Conservation (phyloP, 345 rosid species). For the Isatis tinctoria region DNA sequence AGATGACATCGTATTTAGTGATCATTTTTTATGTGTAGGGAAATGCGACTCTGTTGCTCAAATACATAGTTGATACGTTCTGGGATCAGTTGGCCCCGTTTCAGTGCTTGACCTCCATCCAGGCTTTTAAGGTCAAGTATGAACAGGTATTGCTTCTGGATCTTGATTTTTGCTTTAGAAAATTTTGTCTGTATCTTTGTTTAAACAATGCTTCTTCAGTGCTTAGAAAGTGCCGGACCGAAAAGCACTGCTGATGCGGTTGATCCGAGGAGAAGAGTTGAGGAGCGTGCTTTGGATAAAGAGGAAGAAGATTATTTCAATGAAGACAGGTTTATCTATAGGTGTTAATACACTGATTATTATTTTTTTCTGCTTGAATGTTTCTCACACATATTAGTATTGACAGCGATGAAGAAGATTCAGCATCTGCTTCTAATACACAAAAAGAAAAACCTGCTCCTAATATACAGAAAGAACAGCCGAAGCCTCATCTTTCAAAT, state of each 20-base stretch:
- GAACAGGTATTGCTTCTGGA: slow-evolving; percentile 67
- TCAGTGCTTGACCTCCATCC: slow-evolving; percentile 67
- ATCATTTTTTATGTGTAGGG: slow-evolving; percentile 46
- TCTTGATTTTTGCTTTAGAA: background rate
- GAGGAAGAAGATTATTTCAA: slow-evolving; percentile 99
- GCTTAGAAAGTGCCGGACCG: slow-evolving; percentile 63
- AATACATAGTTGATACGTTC: slow-evolving; percentile 73
- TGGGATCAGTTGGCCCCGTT: slow-evolving; percentile 77
- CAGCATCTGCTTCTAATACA: slow-evolving; percentile 64
- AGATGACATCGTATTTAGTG: background rate
- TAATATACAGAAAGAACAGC: slow-evolving; percentile 36
- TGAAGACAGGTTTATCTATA: slow-evolving; percentile 66
- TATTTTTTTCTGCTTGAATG: background rate
- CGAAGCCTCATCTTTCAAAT: slow-evolving; percentile 59
- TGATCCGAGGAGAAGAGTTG: slow-evolving; percentile 64
- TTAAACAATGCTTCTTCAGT: slow-evolving; percentile 45
- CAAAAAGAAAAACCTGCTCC: slow-evolving; percentile 53
- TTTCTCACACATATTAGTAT: slow-evolving; percentile 17
- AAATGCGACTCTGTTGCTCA: slow-evolving; percentile 69
- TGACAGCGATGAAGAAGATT: slow-evolving; percentile 93
- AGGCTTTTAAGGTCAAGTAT: slow-evolving; percentile 74
- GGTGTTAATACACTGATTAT: background rate
- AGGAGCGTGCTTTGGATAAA: slow-evolving; percentile 91
- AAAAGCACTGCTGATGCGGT: slow-evolving; percentile 45
- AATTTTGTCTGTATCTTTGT: background rate